A percentile compares a stretch with the other conserved stretches of the same genome.
Evolutionary conservation across 1,139 yeast genomes (phyloP).

Genomic region (Candida tetrigidarum): DNA sequence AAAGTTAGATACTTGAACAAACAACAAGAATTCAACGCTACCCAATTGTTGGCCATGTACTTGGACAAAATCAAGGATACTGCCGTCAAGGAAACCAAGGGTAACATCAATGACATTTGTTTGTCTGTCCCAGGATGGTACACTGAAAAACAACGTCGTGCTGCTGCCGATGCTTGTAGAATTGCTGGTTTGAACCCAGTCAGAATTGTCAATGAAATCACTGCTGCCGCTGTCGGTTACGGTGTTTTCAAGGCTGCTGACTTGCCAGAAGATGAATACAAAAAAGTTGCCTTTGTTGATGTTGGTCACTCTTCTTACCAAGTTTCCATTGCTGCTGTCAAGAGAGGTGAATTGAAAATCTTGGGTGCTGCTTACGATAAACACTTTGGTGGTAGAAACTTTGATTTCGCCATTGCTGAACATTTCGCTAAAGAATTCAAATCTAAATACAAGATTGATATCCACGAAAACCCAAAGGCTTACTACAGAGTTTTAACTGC

Average conservation of each 20-base stretch:
- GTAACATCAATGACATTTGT: constrained; percentile 82
- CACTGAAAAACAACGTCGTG: constrained; percentile 96
- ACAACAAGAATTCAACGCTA: constrained; percentile 77
- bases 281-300: constrained; percentile 91
- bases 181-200: constrained; percentile 98
- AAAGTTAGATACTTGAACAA: constrained; percentile 86
- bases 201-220: constrained; percentile 93
- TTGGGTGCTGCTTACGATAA: constrained; percentile 92
- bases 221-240: constrained; percentile 99
- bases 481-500: constrained; percentile 90
- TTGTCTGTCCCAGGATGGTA: constrained; percentile 98
- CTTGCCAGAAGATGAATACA: constrained; percentile 90
- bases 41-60: constrained; percentile 95
- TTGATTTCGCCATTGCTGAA: constrained; percentile 91
- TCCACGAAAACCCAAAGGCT: constrained; percentile 90
- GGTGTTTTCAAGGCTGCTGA: constrained; percentile 98
- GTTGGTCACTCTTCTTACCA: constrained; percentile 97
- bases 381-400: constrained; percentile 98
- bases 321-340: constrained; percentile 87
- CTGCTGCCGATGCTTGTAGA: constrained; percentile 92
- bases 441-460: constrained; percentile 91
- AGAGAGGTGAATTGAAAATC: constrained; percentile 95
- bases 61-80: constrained; percentile 87
- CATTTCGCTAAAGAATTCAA: constrained; percentile 94
- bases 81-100: constrained; percentile 81